These are phyloP conservation scores for Xylaria sp. DNA, from an alignment of 2,329 filamentous ascomycete genomes.

Conservation along the genomic window DNA sequence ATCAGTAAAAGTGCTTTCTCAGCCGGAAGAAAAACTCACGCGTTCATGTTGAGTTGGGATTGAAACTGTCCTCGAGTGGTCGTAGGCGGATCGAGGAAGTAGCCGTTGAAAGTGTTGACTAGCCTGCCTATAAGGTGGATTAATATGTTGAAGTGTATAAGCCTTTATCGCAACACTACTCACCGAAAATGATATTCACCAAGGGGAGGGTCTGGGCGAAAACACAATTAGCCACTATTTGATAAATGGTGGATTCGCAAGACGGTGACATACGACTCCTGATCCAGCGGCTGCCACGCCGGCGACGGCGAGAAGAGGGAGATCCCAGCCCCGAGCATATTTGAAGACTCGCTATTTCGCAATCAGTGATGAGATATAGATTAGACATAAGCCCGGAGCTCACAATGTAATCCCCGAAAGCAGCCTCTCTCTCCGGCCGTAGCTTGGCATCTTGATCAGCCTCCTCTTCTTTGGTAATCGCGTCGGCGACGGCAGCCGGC, in stretches of 20 bases:
- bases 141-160: slow-evolving; percentile 29
- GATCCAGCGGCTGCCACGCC: slow-evolving; percentile 62
- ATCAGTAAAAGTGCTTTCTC: slow-evolving; percentile 29
- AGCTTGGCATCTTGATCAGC: slow-evolving; percentile 51
- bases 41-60: slow-evolving; percentile 56
- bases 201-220: slow-evolving; percentile 62
- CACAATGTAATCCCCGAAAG: slow-evolving; percentile 58
- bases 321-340: slow-evolving; percentile 66
- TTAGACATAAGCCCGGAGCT: slow-evolving; percentile 28
- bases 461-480: slow-evolving; percentile 45
- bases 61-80: slow-evolving; percentile 55
- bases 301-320: slow-evolving; percentile 60
- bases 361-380: slow-evolving; percentile 30
- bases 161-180: slow-evolving; percentile 22
- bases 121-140: slow-evolving; percentile 52
- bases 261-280: slow-evolving; percentile 54
- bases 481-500: slow-evolving; percentile 25
- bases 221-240: slow-evolving; percentile 10
- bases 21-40: slow-evolving; percentile 51
- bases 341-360: slow-evolving; percentile 59
- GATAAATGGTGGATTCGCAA: neutral
- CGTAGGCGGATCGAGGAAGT: slow-evolving; percentile 52
- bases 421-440: slow-evolving; percentile 59
- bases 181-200: slow-evolving; percentile 70
- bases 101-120: slow-evolving; percentile 61